Conservation (phyloP, 139 green algal species). For the Chlorella sp. region DNA sequence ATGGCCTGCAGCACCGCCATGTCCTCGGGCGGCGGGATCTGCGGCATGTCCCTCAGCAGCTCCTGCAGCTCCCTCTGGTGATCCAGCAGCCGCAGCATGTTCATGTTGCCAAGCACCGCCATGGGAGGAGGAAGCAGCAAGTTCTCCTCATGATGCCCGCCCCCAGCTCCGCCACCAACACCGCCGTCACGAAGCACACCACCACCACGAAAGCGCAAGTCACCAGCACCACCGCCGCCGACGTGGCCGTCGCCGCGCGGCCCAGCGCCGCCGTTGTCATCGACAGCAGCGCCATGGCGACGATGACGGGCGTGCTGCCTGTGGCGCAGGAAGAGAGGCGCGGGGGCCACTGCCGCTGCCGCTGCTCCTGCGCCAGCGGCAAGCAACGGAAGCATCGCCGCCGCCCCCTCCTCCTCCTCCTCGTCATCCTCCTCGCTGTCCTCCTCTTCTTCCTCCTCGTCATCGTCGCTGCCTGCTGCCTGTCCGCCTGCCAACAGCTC, state of each 20-base stretch:
- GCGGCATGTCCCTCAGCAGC: constrained; percentile 9
- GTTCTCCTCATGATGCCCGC: too few species aligned
- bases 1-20: background rate
- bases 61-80: constrained; percentile 33
- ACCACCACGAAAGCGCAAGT: too few species aligned
- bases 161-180: too few species aligned
- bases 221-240: too few species aligned
- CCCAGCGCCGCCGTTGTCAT: too few species aligned
- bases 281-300: too few species aligned
- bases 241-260: too few species aligned
- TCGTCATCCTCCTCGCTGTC: background rate
- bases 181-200: too few species aligned
- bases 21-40: constrained; percentile 1
- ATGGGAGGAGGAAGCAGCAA: background rate
- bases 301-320: too few species aligned
- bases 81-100: constrained; percentile 27
- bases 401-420: background rate
- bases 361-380: too few species aligned
- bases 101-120: background rate
- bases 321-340: too few species aligned
- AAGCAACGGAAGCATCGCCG: background rate
- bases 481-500: too few species aligned
- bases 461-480: background rate
- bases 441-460: background rate
- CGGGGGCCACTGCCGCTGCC: background rate